Percentiles rank a stretch among this genome's conserved stretches.
Evolutionary conservation across 2,329 filamentous ascomycete species (phyloP).

Genomic region (Lachnellula suecica): DNA sequence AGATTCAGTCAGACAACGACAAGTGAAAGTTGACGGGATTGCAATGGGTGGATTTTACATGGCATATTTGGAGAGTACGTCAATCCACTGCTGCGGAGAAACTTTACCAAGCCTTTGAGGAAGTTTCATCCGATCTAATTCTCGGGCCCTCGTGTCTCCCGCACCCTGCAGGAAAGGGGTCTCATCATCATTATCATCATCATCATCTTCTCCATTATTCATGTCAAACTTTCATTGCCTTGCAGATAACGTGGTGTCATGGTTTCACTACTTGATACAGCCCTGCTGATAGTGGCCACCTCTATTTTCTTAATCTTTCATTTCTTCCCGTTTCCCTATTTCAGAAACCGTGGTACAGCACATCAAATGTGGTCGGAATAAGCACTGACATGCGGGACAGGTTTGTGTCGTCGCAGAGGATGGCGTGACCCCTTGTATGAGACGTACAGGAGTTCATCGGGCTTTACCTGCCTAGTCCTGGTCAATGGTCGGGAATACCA

Average conservation of each 20-base stretch:
- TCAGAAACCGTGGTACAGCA: constrained; percentile 11
- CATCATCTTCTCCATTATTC: too few relatives aligned
- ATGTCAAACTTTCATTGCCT: constrained; percentile 8
- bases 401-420: constrained; percentile 89
- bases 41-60: constrained; percentile 67
- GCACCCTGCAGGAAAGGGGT: constrained; percentile 15
- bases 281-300: constrained; percentile 6
- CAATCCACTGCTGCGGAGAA: constrained; percentile 18
- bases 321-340: constrained; percentile 10
- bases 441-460: constrained; percentile 69
- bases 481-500: constrained; percentile 98
- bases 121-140: constrained; percentile 21
- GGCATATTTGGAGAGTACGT: constrained; percentile 39
- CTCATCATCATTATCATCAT: constrained; percentile 11
- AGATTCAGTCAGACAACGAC: constrained; percentile 16
- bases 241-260: constrained; percentile 11
- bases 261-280: constrained; percentile 18
- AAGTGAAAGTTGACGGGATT: constrained; percentile 19
- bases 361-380: constrained; percentile 14
- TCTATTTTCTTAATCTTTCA: constrained; percentile 8
- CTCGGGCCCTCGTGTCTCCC: constrained; percentile 7
- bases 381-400: constrained; percentile 48
- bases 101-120: constrained; percentile 21
- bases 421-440: constrained; percentile 92
- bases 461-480: constrained; percentile 86